Evolutionary conservation across 164 flowering plant genomes (phyloP), one percentile per base, ranked within the genome.

Genomic region (Stephania japonica): DNA sequence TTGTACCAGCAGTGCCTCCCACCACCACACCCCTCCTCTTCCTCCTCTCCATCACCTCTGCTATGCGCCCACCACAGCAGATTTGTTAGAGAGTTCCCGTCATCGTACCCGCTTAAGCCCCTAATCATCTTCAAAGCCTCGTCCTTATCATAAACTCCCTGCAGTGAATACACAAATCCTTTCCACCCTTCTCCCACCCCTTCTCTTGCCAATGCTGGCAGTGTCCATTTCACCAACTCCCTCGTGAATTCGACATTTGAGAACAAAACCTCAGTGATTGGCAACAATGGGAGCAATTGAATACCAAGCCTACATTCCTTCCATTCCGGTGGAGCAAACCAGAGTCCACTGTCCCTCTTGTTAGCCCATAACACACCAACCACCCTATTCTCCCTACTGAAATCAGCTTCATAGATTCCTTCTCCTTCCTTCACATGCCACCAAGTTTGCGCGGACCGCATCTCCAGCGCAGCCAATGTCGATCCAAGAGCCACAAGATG

Each of bases 121-220:
- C 86, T 83, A 2, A 86, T 81, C 77, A 88, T 90, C 74, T 79
- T 79, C 77, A 93, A 63, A 14, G 96, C 98, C 11, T 80, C 75
- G 10, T 76, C 78, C 80, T 81, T 88, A 70, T 90, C 88, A 75
- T 89, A 93, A 14, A 88, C 59, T 38, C 85, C 97, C 81, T 93
- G 87, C 83, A 92, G 42, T 4, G 98, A 88, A 83, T 94, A 92
- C 0, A 85, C 84, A 76, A 92, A 94, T 1, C 98, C 98, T 77
- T 90, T 94, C 99, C 97, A 92, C 16, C 97, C 97, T 78, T 91
- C 97, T 68, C 85, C 91, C 24, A 89, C 94, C 11, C 94, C 98
- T 72, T 82, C 89, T 70, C 97, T 85, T 13, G 19, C 75, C 82
- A 93, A 49, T 49, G 92, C 87, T 0, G 98, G 97, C 73, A 84